Evolutionary conservation across 2,329 filamentous ascomycete genomes (phyloP), one percentile per base, ranked within the genome.

Genomic region (Phialophora expanda): DNA sequence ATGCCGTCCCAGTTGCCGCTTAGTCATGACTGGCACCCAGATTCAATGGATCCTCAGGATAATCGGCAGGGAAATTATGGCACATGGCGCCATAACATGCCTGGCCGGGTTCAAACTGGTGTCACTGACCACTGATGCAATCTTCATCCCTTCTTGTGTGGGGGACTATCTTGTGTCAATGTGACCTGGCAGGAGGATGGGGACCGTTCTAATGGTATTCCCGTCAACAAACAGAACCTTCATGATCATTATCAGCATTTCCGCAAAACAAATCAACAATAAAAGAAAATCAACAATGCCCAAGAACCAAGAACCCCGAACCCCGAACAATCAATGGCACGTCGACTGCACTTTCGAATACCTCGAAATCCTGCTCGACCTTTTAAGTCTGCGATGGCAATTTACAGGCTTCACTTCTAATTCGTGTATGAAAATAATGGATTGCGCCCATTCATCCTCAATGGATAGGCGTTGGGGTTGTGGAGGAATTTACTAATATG

Each of bases 21-120:
- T 22, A 62, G 60, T 14, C 56, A 64, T 28, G 69, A 71, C 50
- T 72, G 70, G 70, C 66, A 56, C 55, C 50, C 60, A 7, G 68
- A 71, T 65, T 65, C 69, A 26, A 51, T 71, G 53, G 57, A 64
- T 30, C 51, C 69, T 32, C 67, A 68, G 41, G 68, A 72, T 56
- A 67, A 67, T 32, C 70, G 70, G 57, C 69, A 71, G 61, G 70
- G 70, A 54, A 32, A 12, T 34, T 30, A 26, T 28, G n/a, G n/a
- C n/a, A 55, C 53, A 5, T 55, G 53, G 53, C 66, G 70, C 62
- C 69, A 65, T 65, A 67, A 66, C 57, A 67, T 69, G 64, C 24
- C 24, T 1, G 53, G 26, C 9, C 28, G 26, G 17, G 24, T 12
- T 22, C 22, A 3, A 20, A 20, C 12, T 8, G 24, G 22, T 12